Conservation (phyloP, 139 green algal species). For the Coccomyxa sp. region DNA sequence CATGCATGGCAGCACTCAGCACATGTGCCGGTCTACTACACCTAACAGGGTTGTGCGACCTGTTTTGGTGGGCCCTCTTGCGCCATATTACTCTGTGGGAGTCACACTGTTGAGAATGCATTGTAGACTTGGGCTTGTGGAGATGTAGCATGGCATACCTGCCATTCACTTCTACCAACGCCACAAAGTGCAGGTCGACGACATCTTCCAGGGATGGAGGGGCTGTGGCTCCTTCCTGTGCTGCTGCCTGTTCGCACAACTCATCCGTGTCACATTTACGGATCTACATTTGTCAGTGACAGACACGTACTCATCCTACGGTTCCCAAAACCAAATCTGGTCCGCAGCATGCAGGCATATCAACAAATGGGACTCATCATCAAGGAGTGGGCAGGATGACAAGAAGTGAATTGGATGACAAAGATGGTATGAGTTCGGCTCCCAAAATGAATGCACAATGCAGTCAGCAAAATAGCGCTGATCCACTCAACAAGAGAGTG, state of each 20-base stretch:
- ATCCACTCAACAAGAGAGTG: neutral
- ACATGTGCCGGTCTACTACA: neutral
- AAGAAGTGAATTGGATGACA: no score
- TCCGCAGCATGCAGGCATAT: neutral
- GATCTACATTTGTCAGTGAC: neutral
- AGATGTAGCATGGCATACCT: neutral
- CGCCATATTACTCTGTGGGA: neutral
- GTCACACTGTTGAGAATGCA: neutral
- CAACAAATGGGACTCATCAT: no score
- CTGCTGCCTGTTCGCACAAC: slow-evolving; percentile 49
- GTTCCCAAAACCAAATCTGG: neutral
- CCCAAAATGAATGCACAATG: neutral
- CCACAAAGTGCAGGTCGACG: slow-evolving; percentile 87
- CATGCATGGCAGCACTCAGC: neutral
- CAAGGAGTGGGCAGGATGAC: no score
- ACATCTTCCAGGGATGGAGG: slow-evolving; percentile 61
- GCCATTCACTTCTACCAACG: slow-evolving; percentile 67
- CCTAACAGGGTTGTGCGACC: neutral
- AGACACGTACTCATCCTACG: neutral
- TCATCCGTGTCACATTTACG: neutral
- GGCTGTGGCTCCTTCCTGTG: slow-evolving; percentile 58
- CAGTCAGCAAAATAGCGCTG: neutral
- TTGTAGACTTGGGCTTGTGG: neutral
- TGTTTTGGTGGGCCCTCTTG: neutral
- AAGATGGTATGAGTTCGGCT: neutral